These are phyloP conservation scores for Moricandia moricandioides DNA, from an alignment of 345 rosid genomes.

Conservation along the genomic window DNA sequence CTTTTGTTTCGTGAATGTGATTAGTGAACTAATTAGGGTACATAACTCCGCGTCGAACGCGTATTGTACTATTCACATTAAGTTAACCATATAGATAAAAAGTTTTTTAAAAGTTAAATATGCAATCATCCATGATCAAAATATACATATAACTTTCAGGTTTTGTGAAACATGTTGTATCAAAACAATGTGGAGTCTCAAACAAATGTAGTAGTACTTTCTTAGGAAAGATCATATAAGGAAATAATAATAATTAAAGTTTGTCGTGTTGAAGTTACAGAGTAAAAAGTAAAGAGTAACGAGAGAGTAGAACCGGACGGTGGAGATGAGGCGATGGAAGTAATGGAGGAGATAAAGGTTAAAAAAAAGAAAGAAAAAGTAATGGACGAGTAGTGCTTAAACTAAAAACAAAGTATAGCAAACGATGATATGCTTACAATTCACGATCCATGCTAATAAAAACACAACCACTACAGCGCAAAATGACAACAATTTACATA, in stretches of 20 bases:
- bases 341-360: conserved; percentile 13
- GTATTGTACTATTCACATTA: conserved; percentile 12
- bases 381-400: conserved; percentile 32
- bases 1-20: conserved; percentile 30
- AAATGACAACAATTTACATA: conserved; percentile 14
- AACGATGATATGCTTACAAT: conserved; percentile 13
- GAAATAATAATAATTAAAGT: neutral
- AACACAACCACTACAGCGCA: conserved; percentile 36
- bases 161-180: conserved; percentile 33
- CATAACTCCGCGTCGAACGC: conserved; percentile 28
- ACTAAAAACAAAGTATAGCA: conserved; percentile 10
- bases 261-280: neutral
- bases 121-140: conserved; percentile 4
- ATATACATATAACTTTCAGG: conserved; percentile 22
- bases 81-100: neutral
- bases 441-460: conserved; percentile 19
- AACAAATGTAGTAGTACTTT: conserved; percentile 9
- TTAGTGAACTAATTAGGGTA: conserved; percentile 34
- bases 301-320: conserved; percentile 14
- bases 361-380: conserved; percentile 14
- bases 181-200: conserved; percentile 34
- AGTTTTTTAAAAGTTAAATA: neutral
- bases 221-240: neutral
- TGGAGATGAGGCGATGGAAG: conserved; percentile 20
- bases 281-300: neutral